Base-by-base conservation (phyloP, 495 filamentous ascomycete species). In the Penicillium herquei region DNA sequence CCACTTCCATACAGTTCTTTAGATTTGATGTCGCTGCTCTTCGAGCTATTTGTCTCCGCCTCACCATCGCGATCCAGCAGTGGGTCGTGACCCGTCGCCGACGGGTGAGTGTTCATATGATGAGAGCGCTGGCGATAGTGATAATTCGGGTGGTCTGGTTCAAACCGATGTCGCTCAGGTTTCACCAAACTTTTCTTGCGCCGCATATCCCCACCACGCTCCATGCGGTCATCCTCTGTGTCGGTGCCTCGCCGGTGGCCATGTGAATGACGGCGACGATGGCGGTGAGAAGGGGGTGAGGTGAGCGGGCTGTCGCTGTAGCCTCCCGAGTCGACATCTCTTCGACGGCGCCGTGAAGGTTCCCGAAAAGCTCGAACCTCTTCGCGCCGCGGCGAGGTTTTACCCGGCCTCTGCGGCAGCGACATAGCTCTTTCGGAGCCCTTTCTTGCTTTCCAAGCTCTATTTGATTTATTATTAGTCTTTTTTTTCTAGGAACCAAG, bases 81-180 rank as follows among this genome's bases (percentile, higher is more conserved):
- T 6, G 92, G 92, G 67, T 97, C 94, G 58, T 95, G 87, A 46
- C 95, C 94, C 0, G 94, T 97, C 16, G 88, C 87, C 0, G 94
- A 96, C 1, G 95, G 95, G 51, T 89, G 75, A 9, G 90, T 89
- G 18, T 86, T 79, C 91, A 98, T 94, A 51, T 90, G 87, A 55
- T 76, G 76, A 12, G 82, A 81, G 40, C 90, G 88, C 65, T 96
- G 87, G 39, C 89, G 84, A 69, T 98, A 98, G 65, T 96, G 83
- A 66, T 96, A 98, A 65, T 98, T 94, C 9, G 92, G 92, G 67
- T 97, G 90, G 57, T 92, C 88, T 52, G 73, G 79, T 54, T 91
- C 87, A 54, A 92, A 87, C 21, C 86, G 84, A 55, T 85, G 86
- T 50, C 95, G 84, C 66, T 99, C 94, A 3, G 95, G 95, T 57